Evolutionary conservation across 345 rosid genomes (phyloP), one percentile per base, ranked within the genome.

Genomic region (Turritis glabra): DNA sequence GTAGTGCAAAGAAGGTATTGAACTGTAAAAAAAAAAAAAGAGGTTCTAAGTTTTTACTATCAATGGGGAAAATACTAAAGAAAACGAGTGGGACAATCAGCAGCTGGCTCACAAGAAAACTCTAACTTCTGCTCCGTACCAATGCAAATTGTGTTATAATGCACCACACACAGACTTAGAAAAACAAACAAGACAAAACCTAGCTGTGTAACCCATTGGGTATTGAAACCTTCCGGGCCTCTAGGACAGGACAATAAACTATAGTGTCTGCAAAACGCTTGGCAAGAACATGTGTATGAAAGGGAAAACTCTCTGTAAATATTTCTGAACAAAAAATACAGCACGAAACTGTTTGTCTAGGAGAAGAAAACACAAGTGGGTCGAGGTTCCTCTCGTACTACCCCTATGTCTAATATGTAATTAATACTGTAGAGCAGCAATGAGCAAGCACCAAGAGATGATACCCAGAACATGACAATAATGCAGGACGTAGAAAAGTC

Each of bases 221-320:
- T 75, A 74, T 60, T 56, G 65, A 54, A 71, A 67, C 76, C 82
- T 29, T 41, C 57, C 53, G 77, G 87, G 67, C 82, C 85, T 75
- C 77, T 77, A 76, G 74, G 79, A 81, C 83, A 81, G 68, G 74
- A 75, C 80, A 78, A 40, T 40, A 65, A 55, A 62, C 41, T 69
- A 64, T 66, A 67, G 40, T 72, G 78, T 82, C 80, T 50, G 64
- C 25, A 61, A 80, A 77, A 75, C 57, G 48, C 59, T 67, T 61
- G 63, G 76, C 67, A 73, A 79, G 51, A 76, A 68, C 79, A 80
- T 61, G 79, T 80, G 71, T 29, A 64, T 50, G 70, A 64, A 76
- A 72, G 72, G 61, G 81, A 69, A 63, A 72, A 65, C 62, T 72
- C 67, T 71, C 55, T 51, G 77, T 65, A 50, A 41, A 7, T 55